These are phyloP conservation scores for Fimicolochytrium jonesii DNA, from an alignment of 192 early-diverging fungal species.

Conservation along the genomic window DNA sequence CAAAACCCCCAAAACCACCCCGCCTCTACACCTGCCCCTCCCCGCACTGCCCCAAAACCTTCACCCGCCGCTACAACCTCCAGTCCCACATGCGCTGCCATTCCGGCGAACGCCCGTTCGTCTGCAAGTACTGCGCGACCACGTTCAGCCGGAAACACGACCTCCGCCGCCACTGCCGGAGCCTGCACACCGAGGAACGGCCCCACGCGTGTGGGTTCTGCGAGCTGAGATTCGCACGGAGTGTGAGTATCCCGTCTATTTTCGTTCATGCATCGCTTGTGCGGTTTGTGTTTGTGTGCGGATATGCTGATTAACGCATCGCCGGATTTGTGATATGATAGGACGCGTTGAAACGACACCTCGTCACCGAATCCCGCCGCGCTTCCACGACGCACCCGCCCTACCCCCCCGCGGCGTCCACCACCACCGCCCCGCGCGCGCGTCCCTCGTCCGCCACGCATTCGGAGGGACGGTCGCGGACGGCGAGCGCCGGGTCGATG, in stretches of 20 bases:
- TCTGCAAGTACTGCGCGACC: slow-evolving; percentile 47
- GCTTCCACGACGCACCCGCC: neutral
- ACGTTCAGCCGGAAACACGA: slow-evolving; percentile 77
- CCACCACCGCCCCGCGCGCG: neutral
- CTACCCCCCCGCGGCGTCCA: neutral
- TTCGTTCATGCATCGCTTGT: neutral
- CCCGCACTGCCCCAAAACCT: slow-evolving; percentile 60
- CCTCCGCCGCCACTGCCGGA: slow-evolving; percentile 63
- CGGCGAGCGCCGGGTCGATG: too few relatives aligned
- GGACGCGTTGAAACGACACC: slow-evolving; percentile 1
- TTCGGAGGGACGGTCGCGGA: too few relatives aligned
- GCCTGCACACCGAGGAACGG: slow-evolving; percentile 22
- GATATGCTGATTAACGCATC: neutral
- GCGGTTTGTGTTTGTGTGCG: neutral
- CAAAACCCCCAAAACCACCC: neutral
- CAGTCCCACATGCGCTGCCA: slow-evolving; percentile 73
- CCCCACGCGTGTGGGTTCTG: slow-evolving; percentile 23
- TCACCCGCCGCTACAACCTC: slow-evolving; percentile 79
- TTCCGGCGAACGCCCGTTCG: slow-evolving; percentile 27
- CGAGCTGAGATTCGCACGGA: slow-evolving; percentile 13
- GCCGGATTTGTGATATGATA: neutral
- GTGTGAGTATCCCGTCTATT: neutral
- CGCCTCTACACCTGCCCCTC: slow-evolving; percentile 30
- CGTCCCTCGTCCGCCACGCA: too few relatives aligned
- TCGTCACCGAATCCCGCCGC: neutral